Percentiles rank a stretch among this genome's conserved stretches.
phyloP scores from a whole-genome alignment of 495 filamentous ascomycete genomes.

The Aspergillus conjunctus region DNA sequence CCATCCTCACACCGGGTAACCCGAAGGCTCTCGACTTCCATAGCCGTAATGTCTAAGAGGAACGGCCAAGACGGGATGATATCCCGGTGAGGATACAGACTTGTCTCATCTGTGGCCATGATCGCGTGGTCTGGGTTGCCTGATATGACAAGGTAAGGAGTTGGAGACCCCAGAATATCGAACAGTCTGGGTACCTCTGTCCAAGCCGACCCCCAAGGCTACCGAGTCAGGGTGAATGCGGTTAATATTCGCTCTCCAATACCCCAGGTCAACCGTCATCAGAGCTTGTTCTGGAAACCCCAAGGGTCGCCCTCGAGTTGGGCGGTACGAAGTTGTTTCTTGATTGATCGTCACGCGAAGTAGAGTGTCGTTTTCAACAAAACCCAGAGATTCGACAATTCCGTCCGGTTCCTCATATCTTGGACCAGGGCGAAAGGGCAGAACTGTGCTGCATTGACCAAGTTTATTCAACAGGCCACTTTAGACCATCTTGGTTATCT shows the following conservation, averaged over 20 bases:
- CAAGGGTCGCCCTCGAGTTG: slow-evolving; percentile 26
- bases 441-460: slow-evolving; percentile 7
- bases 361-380: slow-evolving; percentile 25
- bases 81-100: slow-evolving; percentile 5
- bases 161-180: slow-evolving; percentile 20
- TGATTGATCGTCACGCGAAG: slow-evolving; percentile 26
- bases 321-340: slow-evolving; percentile 20
- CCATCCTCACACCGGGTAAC: not conserved
- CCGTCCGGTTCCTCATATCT: slow-evolving; percentile 27
- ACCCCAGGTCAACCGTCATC: slow-evolving; percentile 8
- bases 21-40: slow-evolving; percentile 14
- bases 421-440: slow-evolving; percentile 2
- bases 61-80: slow-evolving; percentile 19
- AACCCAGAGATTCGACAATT: slow-evolving; percentile 26
- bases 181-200: slow-evolving; percentile 12
- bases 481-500: slow-evolving; percentile 1
- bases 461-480: slow-evolving; percentile 21
- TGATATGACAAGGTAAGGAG: slow-evolving; percentile 21
- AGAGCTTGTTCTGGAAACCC: slow-evolving; percentile 16
- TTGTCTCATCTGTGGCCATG: not conserved
- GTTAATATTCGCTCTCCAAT: slow-evolving; percentile 26
- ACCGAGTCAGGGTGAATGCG: slow-evolving; percentile 25
- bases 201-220: slow-evolving; percentile 18
- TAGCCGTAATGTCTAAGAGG: slow-evolving; percentile 14
- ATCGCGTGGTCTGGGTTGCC: not conserved